Percentiles rank a stretch among this genome's conserved stretches.
Conservation (phyloP, 23 red algal species). For the Cyanidiococcus yangmingshanensis region DNA sequence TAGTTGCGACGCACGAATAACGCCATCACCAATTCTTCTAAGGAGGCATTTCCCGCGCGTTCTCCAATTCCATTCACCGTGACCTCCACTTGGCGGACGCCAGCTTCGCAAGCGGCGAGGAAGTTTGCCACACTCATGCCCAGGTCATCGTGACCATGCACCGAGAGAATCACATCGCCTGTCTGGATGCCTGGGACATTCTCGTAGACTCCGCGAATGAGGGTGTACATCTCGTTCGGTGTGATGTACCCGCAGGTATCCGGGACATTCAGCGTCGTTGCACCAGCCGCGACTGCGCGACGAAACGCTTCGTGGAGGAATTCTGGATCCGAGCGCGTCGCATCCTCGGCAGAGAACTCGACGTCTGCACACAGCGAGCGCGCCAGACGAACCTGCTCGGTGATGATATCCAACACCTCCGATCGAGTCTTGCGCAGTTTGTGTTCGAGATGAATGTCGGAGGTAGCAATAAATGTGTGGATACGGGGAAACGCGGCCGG, state of each 20-base stretch:
- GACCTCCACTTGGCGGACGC: conserved; percentile 88
- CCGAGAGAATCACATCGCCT: conserved; percentile 65
- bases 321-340: conserved; percentile 81
- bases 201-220: conserved; percentile 57
- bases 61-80: conserved; percentile 99
- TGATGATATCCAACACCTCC: conserved; percentile 72
- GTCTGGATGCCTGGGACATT: conserved; percentile 65
- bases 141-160: conserved; percentile 98
- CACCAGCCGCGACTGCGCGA: conserved; percentile 75
- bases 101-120: conserved; percentile 66
- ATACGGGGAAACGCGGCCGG: conserved; percentile 87
- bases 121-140: conserved; percentile 98
- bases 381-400: conserved; percentile 71
- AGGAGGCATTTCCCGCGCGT: conserved; percentile 87
- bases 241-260: conserved; percentile 96
- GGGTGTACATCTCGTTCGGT: conserved; percentile 49
- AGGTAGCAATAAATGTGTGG: conserved; percentile 98
- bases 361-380: conserved; percentile 96
- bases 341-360: conserved; percentile 98
- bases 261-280: conserved; percentile 94
- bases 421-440: conserved; percentile 82
- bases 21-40: conserved; percentile 98
- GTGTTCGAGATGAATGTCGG: conserved; percentile 94
- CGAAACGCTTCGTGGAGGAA: conserved; percentile 82
- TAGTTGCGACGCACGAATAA: conserved; percentile 74